Evolutionary conservation across 768 basidiomycete genomes (phyloP), one percentile per base, ranked within the genome.

Genomic region (Boletus pseudopeckii): DNA sequence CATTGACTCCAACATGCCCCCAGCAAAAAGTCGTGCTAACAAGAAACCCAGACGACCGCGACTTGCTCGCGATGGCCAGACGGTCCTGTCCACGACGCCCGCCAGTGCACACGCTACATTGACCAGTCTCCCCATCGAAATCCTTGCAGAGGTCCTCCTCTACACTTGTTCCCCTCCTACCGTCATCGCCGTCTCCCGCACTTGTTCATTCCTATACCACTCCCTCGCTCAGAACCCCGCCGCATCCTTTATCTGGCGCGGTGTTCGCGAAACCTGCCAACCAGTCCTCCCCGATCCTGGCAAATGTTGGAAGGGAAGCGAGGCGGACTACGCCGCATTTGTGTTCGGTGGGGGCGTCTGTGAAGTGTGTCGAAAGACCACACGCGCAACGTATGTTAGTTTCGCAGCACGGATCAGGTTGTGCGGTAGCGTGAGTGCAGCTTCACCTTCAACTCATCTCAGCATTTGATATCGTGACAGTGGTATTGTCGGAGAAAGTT

Each of bases 301-400:
- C 17, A 71, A 61, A 14, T 71, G 61, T 0, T 80, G 80, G 63
- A 48, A 40, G 13, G 51, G 40, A 5, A 78, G 74, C 5, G 88
- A 90, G 60, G 62, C 80, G 0, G 72, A 79, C 0, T 86, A 83
- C 64, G 84, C 82, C n/a, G 80, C 85, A 0, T 80, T 87, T 50
- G 55, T 88, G 22, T 89, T 85, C 53, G 80, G 81, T 58, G 66
- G 66, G 0, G 84, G 85, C 0, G 17, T 55, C 2, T 90, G 88
- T 58, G 78, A 79, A 64, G 83, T 86, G 52, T 84, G 86, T 60
- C 45, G 53, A 14, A 66, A 67, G 46, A 15, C 48, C 8, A 79
- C 76, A 0, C 67, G 62, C 4, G 54, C 55, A 6, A 69, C 74
- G 63, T 83, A 76, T 57, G 50, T 50, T 2, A 83, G 83, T 13